These are phyloP conservation scores for Pueraria montana DNA, from an alignment of 306 rosid species.

Conservation along the genomic window DNA sequence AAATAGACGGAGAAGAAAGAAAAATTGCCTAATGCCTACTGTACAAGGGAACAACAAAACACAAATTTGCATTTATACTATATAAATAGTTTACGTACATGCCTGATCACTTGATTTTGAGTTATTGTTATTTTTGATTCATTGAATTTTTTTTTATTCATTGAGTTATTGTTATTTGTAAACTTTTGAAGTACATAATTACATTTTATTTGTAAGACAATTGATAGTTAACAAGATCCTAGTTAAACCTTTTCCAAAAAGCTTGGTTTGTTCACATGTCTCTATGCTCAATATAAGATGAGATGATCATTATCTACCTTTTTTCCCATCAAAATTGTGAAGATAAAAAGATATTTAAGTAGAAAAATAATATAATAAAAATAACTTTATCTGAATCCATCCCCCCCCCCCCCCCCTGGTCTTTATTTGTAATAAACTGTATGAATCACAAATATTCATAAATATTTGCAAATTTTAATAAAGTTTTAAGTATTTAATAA, in stretches of 20 bases:
- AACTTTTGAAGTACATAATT: neutral
- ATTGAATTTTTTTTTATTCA: too few species aligned
- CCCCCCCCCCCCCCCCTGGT: too few species aligned
- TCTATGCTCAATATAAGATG: too few species aligned
- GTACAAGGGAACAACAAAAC: neutral
- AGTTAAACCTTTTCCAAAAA: neutral
- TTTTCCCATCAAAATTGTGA: neutral
- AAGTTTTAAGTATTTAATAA: too few species aligned
- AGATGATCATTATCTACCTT: too few species aligned
- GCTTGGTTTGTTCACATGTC: neutral
- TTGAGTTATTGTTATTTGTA: neutral
- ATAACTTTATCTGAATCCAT: too few species aligned
- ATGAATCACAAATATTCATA: neutral
- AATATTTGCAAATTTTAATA: neutral
- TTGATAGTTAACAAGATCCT: too few species aligned
- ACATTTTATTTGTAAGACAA: neutral
- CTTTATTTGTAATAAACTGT: too few species aligned
- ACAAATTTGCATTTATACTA: neutral
- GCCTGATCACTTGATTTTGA: neutral
- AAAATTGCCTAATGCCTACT: neutral
- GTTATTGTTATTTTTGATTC: neutral
- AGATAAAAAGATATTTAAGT: neutral
- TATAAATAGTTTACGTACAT: neutral
- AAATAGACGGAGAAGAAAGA: neutral
- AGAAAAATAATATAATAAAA: too few species aligned